Base-by-base conservation (phyloP, 2,329 filamentous ascomycete genomes). In the Xylariomycetidae sp. region DNA sequence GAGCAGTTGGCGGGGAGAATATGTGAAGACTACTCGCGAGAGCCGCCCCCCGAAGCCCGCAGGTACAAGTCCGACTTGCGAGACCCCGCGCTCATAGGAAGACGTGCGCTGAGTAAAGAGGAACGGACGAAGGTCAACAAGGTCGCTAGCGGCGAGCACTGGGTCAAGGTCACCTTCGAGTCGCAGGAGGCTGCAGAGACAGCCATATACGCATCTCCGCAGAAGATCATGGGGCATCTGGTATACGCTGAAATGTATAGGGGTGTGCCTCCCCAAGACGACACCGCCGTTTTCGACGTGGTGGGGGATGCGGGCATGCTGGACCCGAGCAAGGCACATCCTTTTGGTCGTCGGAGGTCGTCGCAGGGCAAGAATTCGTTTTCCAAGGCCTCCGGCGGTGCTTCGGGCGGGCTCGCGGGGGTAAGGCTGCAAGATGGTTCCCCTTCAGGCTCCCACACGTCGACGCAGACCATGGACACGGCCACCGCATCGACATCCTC, bases 11-110 rank as follows among this genome's bases (percentile, higher is more conserved):
- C 86, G 6, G 89, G 89, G 16, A 67, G 78, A 42, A 87, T 96
- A 56, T 89, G 89, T 61, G 90, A 97, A 64, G 89, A 96, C 62
- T 97, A 97, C 61, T 80, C 88, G 7, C 81, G 90, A 42, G 81
- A 85, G 44, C 83, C 90, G n/a, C 85, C 86, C 3, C 70, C 78
- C 36, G 73, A 80, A 42, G 75, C 77, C 53, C 70, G 74, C 37
- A 73, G 83, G 37, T 90, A 84, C 66, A 84, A 85, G 54, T 75
- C 81, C 2, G 78, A 89, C 46, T 75, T 86, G 41, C 75, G 83
- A 42, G 82, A 88, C 49, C 77, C 84, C 31, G 80, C 84, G 8
- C 75, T 83, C 7, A 80, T 82, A 30, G 77, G 80, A 37, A 72
- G 76, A 32, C 66, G 69, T 25, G 74, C 75, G 8, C 64, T 95